Percentiles rank a stretch among this genome's conserved stretches.
Evolutionary conservation across 2,329 filamentous ascomycete genomes (phyloP).

Genomic region (Diaporthe vaccinii): DNA sequence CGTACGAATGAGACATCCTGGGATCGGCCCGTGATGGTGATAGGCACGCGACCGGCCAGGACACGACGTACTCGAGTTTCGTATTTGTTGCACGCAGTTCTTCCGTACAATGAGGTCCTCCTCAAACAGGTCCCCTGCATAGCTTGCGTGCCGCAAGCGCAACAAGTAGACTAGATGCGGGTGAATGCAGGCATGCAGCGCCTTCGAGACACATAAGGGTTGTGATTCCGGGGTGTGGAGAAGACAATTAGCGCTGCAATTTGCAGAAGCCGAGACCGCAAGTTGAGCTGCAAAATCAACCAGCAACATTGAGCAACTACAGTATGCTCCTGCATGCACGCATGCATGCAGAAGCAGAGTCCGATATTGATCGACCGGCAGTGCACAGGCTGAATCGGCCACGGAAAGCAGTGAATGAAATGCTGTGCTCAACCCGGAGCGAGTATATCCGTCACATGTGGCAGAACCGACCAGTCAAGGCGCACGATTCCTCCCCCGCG

Average conservation of each 20-base stretch:
- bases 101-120: neutral
- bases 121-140: slow-evolving; percentile 12
- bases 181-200: slow-evolving; percentile 3
- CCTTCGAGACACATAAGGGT: slow-evolving; percentile 6
- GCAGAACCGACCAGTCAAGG: slow-evolving; percentile 1
- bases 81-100: slow-evolving; percentile 24
- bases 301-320: neutral
- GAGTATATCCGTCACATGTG: neutral
- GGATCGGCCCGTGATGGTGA: neutral
- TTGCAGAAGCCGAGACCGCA: neutral
- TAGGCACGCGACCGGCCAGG: neutral
- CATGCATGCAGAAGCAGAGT: slow-evolving; percentile 5
- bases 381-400: slow-evolving; percentile 23
- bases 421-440: neutral
- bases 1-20: slow-evolving; percentile 2
- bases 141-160: neutral
- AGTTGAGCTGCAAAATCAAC: neutral
- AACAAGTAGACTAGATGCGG: slow-evolving; percentile 1
- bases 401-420: neutral
- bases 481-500: neutral
- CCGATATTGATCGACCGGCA: neutral
- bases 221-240: slow-evolving; percentile 9
- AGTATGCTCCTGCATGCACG: neutral
- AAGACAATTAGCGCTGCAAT: neutral
- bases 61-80: neutral